Base-by-base conservation (phyloP, 1,139 yeast species). In the Taphrina populina region DNA sequence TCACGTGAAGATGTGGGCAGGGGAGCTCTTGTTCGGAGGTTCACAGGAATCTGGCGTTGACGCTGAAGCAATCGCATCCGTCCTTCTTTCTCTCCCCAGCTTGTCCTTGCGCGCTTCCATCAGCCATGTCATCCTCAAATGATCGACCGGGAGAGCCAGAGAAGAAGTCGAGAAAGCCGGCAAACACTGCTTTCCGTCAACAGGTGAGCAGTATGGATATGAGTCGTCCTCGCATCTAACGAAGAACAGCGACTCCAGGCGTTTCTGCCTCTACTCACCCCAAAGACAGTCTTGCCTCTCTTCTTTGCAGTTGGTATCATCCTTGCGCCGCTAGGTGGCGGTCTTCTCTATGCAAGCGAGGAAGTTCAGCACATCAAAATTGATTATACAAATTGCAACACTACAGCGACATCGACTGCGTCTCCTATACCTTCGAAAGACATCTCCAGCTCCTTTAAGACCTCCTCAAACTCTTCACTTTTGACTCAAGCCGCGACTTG, bases 321-420 rank as follows among this genome's bases (percentile, higher is more conserved):
- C 10, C 86, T 90, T 66, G 86, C 90, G 13, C 95, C 96, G 6
- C 76, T 92, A 43, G 98, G 98, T 29, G 97, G 90, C 1, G 90
- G 85, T 59, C 81, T 92, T 81, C 76, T 92, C 69, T 82, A 83
- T 61, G 94, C 95, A 3, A 78, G 92, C 11, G 30, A 41, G 21
- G 39, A 53, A 61, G 84, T 88, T 3, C 84, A 88, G 68, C 96
- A 92, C 65, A 66, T 92, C 39, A 77, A 79, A 15, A 83, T 92
- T 59, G 94, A 88, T 64, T 92, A 92, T 69, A 77, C 88, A 21
- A 80, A 82, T 58, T 92, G 98, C 73, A 79, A 77, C 60, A 65
- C 65, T 7, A 64, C 72, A 57, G 96, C 96, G 1, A 74, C 76
- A 24, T 21, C 57, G 10, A 60, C 69, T 1, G 76, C 76, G 58